These are phyloP conservation scores for Diddensiella santjacobensis DNA, from an alignment of 805 yeast genomes.

Conservation along the genomic window DNA sequence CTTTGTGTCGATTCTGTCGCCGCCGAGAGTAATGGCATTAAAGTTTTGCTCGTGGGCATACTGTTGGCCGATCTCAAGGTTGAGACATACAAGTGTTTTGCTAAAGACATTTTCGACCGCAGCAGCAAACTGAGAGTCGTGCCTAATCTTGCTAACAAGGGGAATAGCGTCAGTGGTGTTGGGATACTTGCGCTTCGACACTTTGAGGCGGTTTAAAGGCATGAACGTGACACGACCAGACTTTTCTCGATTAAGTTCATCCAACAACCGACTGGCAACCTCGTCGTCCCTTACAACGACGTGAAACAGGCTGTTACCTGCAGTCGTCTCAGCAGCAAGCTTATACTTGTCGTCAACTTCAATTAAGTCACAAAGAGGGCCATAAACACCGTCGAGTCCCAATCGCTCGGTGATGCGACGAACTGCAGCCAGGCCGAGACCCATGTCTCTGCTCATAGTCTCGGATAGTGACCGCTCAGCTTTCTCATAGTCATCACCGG, in stretches of 20 bases:
- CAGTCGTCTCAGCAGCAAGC: conserved; percentile 83
- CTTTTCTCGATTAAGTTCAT: conserved; percentile 62
- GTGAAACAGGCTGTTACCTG: conserved; percentile 81
- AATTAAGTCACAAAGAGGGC: conserved; percentile 82
- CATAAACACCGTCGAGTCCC: conserved; percentile 58
- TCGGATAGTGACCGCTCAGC: conserved; percentile 62
- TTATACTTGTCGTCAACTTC: conserved; percentile 77
- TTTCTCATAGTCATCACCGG: conserved; percentile 49
- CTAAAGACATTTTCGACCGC: conserved; percentile 83
- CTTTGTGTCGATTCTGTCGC: conserved; percentile 78
- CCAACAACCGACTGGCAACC: conserved; percentile 77
- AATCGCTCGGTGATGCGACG: conserved; percentile 57
- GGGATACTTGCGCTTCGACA: conserved; percentile 50
- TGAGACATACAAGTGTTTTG: conserved; percentile 68
- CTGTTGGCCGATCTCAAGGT: conserved; percentile 63
- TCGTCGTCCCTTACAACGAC: conserved; percentile 85
- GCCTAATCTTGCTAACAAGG: conserved; percentile 67
- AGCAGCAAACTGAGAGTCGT: conserved; percentile 49
- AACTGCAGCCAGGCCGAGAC: conserved; percentile 62
- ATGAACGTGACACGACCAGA: conserved; percentile 88
- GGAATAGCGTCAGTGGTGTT: conserved; percentile 65
- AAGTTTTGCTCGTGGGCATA: conserved; percentile 58
- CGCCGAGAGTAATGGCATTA: conserved; percentile 83
- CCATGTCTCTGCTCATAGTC: conserved; percentile 37
- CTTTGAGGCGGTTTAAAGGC: conserved; percentile 70